Evolutionary conservation across 164 flowering plant genomes (phyloP).

Genomic region (Vitis amurensis): DNA sequence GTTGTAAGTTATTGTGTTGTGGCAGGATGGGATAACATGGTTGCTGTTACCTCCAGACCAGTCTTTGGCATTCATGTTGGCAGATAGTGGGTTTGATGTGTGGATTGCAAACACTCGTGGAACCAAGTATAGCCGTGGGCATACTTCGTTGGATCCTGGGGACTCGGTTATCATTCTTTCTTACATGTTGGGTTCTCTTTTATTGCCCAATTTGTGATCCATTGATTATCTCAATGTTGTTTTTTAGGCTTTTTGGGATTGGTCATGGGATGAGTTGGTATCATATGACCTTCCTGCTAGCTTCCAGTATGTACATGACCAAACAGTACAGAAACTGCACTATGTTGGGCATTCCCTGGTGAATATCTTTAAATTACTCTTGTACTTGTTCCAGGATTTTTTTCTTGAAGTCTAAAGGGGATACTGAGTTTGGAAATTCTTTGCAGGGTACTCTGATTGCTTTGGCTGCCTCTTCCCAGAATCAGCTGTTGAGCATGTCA

Average conservation of each 20-base stretch:
- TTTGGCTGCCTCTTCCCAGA: slow-evolving; percentile 59
- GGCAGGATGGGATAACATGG: slow-evolving; percentile 81
- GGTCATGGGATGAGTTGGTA: slow-evolving; percentile 91
- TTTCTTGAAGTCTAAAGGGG: background rate
- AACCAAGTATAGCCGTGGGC: slow-evolving; percentile 62
- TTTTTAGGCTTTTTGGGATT: slow-evolving; percentile 77
- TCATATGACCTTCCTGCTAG: slow-evolving; percentile 70
- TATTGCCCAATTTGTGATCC: background rate
- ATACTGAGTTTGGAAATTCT: background rate
- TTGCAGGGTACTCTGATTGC: slow-evolving; percentile 75
- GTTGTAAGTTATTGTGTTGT: slow-evolving; percentile 3
- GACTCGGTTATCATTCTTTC: slow-evolving; percentile 33
- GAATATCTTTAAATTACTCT: background rate
- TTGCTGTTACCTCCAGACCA: slow-evolving; percentile 49
- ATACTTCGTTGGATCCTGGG: slow-evolving; percentile 48
- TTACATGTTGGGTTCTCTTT: background rate
- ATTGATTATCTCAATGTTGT: background rate
- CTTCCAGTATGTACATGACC: slow-evolving; percentile 47
- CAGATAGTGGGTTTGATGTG: slow-evolving; percentile 75
- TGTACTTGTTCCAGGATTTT: background rate
- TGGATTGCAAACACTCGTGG: slow-evolving; percentile 82
- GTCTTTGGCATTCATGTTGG: slow-evolving; percentile 64
- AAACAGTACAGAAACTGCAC: slow-evolving; percentile 64
- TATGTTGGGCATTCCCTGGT: slow-evolving; percentile 90
- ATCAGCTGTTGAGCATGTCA: slow-evolving; percentile 39